Conservation (phyloP, 305 asterid species). For the Plantago rigida region DNA sequence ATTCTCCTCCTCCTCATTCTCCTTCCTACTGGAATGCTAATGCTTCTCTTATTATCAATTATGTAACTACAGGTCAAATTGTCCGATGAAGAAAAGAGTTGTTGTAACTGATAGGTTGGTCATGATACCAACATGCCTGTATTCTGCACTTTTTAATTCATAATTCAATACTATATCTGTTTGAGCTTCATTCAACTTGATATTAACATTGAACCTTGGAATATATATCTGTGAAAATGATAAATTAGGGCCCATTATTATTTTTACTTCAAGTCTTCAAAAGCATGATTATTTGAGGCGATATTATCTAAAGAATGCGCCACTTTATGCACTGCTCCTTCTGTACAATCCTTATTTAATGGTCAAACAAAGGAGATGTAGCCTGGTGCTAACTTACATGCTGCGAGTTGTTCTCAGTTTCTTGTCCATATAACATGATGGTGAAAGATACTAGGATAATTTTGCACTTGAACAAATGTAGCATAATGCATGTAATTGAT, state of each 20-base stretch:
- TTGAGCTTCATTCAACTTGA: too few species aligned
- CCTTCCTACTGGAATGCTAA: constrained; percentile 9
- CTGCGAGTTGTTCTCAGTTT: not conserved
- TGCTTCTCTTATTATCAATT: constrained; percentile 21
- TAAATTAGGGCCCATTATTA: too few species aligned
- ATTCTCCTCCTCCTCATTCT: constrained; percentile 5
- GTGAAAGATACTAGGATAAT: too few species aligned
- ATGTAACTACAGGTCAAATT: constrained; percentile 59
- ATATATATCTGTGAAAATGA: too few species aligned
- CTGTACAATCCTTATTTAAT: not conserved
- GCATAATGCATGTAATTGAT: not conserved
- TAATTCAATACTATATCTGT: too few species aligned
- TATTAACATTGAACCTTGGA: too few species aligned
- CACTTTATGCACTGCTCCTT: not conserved
- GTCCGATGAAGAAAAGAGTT: constrained; percentile 79
- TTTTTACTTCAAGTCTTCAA: too few species aligned
- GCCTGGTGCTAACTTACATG: not conserved
- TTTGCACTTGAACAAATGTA: not conserved
- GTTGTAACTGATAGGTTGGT: constrained; percentile 89
- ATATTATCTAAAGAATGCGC: not conserved
- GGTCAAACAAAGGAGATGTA: not conserved
- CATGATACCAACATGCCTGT: not conserved
- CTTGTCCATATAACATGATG: not conserved
- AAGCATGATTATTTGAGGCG: too few species aligned
- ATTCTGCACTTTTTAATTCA: too few species aligned